Conservation (phyloP, 1,139 yeast species). For the Kodamaea suecica region DNA sequence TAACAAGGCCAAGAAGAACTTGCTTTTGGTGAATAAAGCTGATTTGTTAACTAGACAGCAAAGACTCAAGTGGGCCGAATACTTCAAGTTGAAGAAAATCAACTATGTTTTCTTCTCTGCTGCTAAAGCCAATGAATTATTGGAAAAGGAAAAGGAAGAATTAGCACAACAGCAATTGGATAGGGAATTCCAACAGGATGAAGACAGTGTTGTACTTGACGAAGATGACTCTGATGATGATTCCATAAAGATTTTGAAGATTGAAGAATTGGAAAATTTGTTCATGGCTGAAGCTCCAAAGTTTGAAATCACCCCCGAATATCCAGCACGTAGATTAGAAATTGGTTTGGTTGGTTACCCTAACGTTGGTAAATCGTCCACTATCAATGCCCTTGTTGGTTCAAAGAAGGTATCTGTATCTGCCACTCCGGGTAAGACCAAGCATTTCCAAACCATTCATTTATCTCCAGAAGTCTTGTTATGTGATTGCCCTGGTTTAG, state of each 20-base stretch:
- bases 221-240: conserved; percentile 36
- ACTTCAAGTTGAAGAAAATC: conserved; percentile 65
- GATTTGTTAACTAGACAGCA: conserved; percentile 79
- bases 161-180: conserved; percentile 17
- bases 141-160: conserved; percentile 56
- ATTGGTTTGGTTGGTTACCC: conserved; percentile 97
- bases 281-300: conserved; percentile 80
- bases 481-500: conserved; percentile 99
- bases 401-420: conserved; percentile 97
- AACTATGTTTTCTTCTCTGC: conserved; percentile 94
- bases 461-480: conserved; percentile 78
- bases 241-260: conserved; percentile 68
- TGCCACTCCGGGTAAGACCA: conserved; percentile 97
- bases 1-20: conserved; percentile 58
- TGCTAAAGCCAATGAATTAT: conserved; percentile 67
- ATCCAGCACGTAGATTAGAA: conserved; percentile 65
- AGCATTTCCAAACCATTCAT: conserved; percentile 95
- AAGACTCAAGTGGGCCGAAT: conserved; percentile 82
- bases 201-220: conserved; percentile 16
- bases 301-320: conserved; percentile 52
- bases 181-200: conserved; percentile 11
- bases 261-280: conserved; percentile 79
- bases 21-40: conserved; percentile 89
- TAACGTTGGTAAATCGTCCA: conserved; percentile 94
- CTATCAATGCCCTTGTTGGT: conserved; percentile 93